phyloP scores from a whole-genome alignment of 192 early-diverging fungal genomes.

The Dispira parvispora region DNA sequence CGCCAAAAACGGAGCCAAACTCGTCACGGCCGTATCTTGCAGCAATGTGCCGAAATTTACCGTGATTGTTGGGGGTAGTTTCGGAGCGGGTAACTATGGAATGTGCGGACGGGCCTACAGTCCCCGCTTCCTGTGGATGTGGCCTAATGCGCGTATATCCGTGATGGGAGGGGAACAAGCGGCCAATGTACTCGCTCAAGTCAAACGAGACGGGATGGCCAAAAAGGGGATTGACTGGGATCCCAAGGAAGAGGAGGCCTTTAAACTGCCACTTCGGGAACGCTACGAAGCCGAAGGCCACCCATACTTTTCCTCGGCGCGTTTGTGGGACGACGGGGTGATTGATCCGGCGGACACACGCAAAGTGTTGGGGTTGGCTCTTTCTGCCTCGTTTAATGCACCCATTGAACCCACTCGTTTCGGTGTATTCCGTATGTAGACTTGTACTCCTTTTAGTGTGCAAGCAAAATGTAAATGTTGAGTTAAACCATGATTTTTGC shows the following conservation, averaged over 20 bases:
- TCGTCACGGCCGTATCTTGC: constrained; percentile 88
- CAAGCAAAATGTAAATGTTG: too few species aligned
- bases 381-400: constrained; percentile 62
- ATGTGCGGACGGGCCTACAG: constrained; percentile 92
- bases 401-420: constrained; percentile 57
- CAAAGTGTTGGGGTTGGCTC: constrained; percentile 64
- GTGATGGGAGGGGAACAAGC: constrained; percentile 99
- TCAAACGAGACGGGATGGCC: constrained; percentile 62
- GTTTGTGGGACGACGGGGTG: constrained; percentile 92
- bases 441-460: background rate
- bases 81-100: constrained; percentile 87
- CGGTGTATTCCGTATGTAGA: constrained; percentile 96
- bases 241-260: constrained; percentile 53
- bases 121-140: constrained; percentile 92
- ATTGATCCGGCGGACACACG: constrained; percentile 82
- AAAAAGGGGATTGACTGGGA: constrained; percentile 66
- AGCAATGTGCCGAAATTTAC: constrained; percentile 90
- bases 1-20: constrained; percentile 93
- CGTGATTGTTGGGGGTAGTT: constrained; percentile 55
- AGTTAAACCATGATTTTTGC: too few species aligned
- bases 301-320: constrained; percentile 79
- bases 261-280: constrained; percentile 67
- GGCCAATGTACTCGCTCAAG: constrained; percentile 76
- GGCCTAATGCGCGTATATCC: constrained; percentile 84
- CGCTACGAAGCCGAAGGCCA: constrained; percentile 87